Evolutionary conservation across 257 asterid species (phyloP).

Genomic region (Solanum chiquidenum): DNA sequence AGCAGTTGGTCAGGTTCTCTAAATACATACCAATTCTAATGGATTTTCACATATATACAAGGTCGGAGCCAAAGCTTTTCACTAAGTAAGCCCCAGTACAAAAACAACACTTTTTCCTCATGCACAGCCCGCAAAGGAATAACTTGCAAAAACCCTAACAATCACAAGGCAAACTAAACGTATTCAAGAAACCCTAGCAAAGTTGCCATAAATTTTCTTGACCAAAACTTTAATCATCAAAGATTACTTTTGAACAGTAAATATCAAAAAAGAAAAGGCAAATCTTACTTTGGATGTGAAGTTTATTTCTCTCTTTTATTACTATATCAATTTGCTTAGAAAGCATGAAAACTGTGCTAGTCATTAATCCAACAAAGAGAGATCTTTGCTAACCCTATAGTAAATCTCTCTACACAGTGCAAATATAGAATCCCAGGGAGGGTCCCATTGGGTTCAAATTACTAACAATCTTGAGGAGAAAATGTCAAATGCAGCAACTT

Average conservation of each 20-base stretch:
- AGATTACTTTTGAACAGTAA: not conserved
- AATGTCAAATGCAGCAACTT: not conserved
- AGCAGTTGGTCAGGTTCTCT: not conserved
- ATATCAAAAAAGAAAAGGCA: not conserved
- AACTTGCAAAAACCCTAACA: not conserved
- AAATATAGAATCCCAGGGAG: not conserved
- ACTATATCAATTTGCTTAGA: not conserved
- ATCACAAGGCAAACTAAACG: not conserved
- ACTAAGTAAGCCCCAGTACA: not conserved
- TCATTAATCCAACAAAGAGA: not conserved
- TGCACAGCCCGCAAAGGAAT: not conserved
- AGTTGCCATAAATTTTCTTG: slow-evolving; percentile 11
- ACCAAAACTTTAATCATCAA: not conserved
- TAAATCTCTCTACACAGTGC: not conserved
- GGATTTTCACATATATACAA: not conserved
- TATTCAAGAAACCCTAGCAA: slow-evolving; percentile 19
- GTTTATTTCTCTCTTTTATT: not conserved
- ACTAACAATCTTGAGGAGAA: not conserved
- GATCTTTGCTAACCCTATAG: not conserved
- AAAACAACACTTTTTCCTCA: not conserved
- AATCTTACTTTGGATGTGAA: slow-evolving; percentile 63
- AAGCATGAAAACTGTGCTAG: not conserved
- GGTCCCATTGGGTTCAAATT: not conserved
- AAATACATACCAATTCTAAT: not conserved
- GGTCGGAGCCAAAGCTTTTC: not conserved